Evolutionary conservation across 345 rosid species (phyloP).

Genomic region (Lumnitzera littorea): DNA sequence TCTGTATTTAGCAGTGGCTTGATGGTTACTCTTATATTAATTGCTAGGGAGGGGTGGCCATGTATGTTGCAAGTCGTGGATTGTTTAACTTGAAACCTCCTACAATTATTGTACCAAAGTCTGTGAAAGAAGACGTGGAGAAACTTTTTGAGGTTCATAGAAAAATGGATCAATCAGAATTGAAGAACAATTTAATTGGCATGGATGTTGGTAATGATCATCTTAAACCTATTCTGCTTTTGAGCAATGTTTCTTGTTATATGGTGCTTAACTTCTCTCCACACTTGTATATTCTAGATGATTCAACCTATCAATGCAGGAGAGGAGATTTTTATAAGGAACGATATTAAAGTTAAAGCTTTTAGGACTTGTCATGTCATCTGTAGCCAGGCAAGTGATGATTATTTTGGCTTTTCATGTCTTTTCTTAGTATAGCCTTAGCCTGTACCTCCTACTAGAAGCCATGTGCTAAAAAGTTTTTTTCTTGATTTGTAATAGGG

Average conservation of each 20-base stretch:
- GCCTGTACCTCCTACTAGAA: neutral
- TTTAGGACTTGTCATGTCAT: conserved; percentile 88
- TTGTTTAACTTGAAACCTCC: conserved; percentile 81
- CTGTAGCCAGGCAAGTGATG: conserved; percentile 60
- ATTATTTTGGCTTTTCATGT: neutral
- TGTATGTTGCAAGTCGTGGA: conserved; percentile 93
- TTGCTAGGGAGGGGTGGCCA: conserved; percentile 81
- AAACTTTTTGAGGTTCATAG: conserved; percentile 75
- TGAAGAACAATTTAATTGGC: conserved; percentile 62
- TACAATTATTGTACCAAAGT: conserved; percentile 63
- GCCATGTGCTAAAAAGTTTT: neutral
- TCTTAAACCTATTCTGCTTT: conserved; percentile 1
- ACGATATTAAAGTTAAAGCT: conserved; percentile 83
- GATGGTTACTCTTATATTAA: neutral
- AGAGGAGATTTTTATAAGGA: conserved; percentile 68
- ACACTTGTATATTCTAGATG: conserved; percentile 8
- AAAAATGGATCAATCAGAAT: conserved; percentile 72
- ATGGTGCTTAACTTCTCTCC: conserved; percentile 7
- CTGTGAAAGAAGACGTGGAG: conserved; percentile 61
- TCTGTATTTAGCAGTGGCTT: neutral
- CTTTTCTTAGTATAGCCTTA: neutral
- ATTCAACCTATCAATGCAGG: conserved; percentile 40
- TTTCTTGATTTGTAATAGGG: conserved; percentile 38
- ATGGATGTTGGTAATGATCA: conserved; percentile 68
- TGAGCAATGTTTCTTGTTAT: neutral